Evolutionary conservation across 2,329 filamentous ascomycete genomes (phyloP), one percentile per base, ranked within the genome.

Genomic region (Penicillium expansum): DNA sequence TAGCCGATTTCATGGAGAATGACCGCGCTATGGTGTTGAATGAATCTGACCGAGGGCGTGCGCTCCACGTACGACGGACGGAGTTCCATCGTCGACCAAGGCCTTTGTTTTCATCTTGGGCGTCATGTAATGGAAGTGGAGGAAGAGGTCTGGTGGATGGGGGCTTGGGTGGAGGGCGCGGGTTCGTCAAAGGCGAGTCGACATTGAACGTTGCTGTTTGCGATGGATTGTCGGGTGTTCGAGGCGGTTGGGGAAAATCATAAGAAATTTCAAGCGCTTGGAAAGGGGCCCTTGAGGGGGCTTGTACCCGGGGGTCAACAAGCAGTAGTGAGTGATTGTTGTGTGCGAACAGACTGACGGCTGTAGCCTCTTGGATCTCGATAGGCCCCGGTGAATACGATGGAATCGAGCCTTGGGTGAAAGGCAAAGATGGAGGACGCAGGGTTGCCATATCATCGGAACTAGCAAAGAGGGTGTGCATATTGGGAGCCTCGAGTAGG

Each of bases 241-340:
- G 64, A 6, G 69, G 66, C 18, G 20, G 14, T n/a, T 63, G 50
- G n/a, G 48, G 41, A 30, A 56, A n/a, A 16, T 55, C 57, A 30
- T 55, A 38, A 24, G 56, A 49, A 43, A 63, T 37, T 45, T 49
- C 18, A 27, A 71, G 59, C 14, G 62, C 62, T 42, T 65, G 69
- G n/a, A 73, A 67, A 24, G 65, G 67, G 16, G 56, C 69, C 10
- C 71, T 68, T 39, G 71, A 68, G 10, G 71, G 69, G 10, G 63
- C 54, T 27, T 71, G 67, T 45, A 69, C 62, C 44, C 71, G 67
- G 53, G 83, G 80, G 63, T 87, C 82, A n/a, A 88, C 82, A n/a
- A 87, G 71, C n/a, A 87, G 74, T 5, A 87, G 71, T 7, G 83
- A 86, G 42, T 83, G 75, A 61, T 87, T 88, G 69, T 85, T 84